Percentiles rank a stretch among this genome's conserved stretches.
Conservation (phyloP, 2,329 filamentous ascomycete genomes). For the Penicillium sumatraense region DNA sequence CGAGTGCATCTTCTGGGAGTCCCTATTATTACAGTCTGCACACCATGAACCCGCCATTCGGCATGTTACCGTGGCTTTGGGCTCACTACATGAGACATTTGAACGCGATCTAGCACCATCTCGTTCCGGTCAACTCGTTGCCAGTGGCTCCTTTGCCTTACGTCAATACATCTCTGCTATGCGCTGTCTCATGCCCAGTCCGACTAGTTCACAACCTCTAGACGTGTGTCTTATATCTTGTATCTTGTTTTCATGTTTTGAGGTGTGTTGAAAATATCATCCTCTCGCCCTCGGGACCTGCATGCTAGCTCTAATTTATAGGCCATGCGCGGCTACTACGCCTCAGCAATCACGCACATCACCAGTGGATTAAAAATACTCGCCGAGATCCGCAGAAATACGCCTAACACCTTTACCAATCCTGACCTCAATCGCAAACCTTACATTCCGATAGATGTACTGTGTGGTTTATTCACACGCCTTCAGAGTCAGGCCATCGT, state of each 20-base stretch:
- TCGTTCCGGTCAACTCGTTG: neutral
- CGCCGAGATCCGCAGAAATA: slow-evolving; percentile 14
- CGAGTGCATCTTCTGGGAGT: slow-evolving; percentile 31
- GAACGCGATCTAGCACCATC: slow-evolving; percentile 4
- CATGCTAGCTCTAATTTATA: slow-evolving; percentile 1
- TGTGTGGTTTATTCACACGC: slow-evolving; percentile 8
- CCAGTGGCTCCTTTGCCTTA: neutral
- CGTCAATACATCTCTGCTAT: slow-evolving; percentile 5
- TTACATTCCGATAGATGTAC: slow-evolving; percentile 13
- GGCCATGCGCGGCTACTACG: slow-evolving; percentile 29
- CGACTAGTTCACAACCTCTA: neutral
- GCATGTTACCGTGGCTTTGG: slow-evolving; percentile 34
- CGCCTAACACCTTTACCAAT: neutral
- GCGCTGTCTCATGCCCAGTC: slow-evolving; percentile 6
- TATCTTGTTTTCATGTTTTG: slow-evolving; percentile 32
- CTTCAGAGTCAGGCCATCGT: slow-evolving; percentile 4
- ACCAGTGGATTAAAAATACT: slow-evolving; percentile 27
- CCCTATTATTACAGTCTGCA: slow-evolving; percentile 27
- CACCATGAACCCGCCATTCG: slow-evolving; percentile 31
- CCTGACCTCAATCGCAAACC: neutral
- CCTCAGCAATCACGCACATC: slow-evolving; percentile 24
- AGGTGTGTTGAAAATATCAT: slow-evolving; percentile 14
- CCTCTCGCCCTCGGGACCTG: neutral
- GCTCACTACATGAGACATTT: slow-evolving; percentile 33
- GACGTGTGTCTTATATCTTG: slow-evolving; percentile 27